phyloP scores from a whole-genome alignment of 805 yeast genomes.

The Myxozyma geophila region DNA sequence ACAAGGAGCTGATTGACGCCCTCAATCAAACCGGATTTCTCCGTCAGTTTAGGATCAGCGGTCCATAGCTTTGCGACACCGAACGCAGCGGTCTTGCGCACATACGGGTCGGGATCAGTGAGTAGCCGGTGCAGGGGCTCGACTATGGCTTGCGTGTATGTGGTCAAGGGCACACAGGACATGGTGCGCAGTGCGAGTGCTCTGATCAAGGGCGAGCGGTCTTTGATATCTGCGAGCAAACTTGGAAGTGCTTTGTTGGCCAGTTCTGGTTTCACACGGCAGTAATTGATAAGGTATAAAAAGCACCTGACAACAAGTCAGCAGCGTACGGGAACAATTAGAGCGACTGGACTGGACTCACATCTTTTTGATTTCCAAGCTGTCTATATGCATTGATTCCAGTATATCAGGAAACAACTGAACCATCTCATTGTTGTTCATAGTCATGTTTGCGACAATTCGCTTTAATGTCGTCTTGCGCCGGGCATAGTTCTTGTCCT shows the following conservation, averaged over 20 bases:
- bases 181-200: conserved; percentile 68
- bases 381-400: conserved; percentile 54
- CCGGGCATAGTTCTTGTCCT: conserved; percentile 44
- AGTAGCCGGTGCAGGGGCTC: conserved; percentile 46
- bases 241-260: conserved; percentile 61
- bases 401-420: conserved; percentile 68
- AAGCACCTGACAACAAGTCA: conserved; percentile 50
- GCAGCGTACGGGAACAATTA: neutral
- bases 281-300: conserved; percentile 66
- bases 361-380: conserved; percentile 70
- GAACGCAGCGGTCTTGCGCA: conserved; percentile 72
- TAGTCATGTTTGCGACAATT: conserved; percentile 79
- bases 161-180: conserved; percentile 60
- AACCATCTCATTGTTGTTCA: conserved; percentile 79
- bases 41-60: conserved; percentile 54
- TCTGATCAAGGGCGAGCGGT: conserved; percentile 55
- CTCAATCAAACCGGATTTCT: conserved; percentile 52
- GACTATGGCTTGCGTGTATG: conserved; percentile 55
- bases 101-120: conserved; percentile 58
- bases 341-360: conserved; percentile 6
- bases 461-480: conserved; percentile 64
- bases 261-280: conserved; percentile 59
- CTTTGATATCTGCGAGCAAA: conserved; percentile 58
- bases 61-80: conserved; percentile 71
- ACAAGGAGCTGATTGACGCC: conserved; percentile 57